Evolutionary conservation across 148 eudicot genomes (phyloP).

Genomic region (Heliosperma pusillum): DNA sequence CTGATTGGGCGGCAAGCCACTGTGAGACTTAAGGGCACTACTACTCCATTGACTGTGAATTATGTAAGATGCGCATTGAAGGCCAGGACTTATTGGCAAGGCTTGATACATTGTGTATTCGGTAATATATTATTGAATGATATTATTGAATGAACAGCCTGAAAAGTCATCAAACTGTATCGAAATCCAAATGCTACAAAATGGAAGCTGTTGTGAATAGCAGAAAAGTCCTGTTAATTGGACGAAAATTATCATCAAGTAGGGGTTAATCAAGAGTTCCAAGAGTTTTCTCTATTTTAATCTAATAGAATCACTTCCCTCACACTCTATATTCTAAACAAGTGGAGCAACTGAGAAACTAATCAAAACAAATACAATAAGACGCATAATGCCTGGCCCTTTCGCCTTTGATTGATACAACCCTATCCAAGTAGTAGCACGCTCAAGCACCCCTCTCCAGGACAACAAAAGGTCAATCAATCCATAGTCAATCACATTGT

Average conservation of each 20-base stretch:
- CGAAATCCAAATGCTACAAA: not conserved
- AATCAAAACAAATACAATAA: not conserved
- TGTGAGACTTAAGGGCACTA: constrained; percentile 1
- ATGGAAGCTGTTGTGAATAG: not conserved
- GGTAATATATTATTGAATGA: not conserved
- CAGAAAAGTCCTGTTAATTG: not conserved
- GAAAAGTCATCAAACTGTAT: constrained; percentile 10
- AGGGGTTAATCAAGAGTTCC: not conserved
- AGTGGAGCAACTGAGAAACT: not conserved
- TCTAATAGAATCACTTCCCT: not conserved
- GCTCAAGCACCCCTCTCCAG: not conserved
- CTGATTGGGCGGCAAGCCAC: not conserved
- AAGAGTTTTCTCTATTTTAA: not conserved
- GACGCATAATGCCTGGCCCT: not conserved
- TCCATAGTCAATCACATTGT: not conserved
- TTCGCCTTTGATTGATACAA: not conserved
- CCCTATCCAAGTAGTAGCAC: not conserved
- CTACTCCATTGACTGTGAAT: constrained; percentile 4
- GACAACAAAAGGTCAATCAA: not conserved
- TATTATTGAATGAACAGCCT: not conserved
- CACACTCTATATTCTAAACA: not conserved
- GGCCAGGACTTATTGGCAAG: not conserved
- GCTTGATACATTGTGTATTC: not conserved
- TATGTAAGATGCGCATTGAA: constrained; percentile 7
- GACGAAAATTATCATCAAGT: not conserved